A percentile compares a stretch with the other conserved stretches of the same genome.
These are phyloP conservation scores for Claviceps spartinae DNA, from an alignment of 2,329 filamentous ascomycete species.

Conservation along the genomic window DNA sequence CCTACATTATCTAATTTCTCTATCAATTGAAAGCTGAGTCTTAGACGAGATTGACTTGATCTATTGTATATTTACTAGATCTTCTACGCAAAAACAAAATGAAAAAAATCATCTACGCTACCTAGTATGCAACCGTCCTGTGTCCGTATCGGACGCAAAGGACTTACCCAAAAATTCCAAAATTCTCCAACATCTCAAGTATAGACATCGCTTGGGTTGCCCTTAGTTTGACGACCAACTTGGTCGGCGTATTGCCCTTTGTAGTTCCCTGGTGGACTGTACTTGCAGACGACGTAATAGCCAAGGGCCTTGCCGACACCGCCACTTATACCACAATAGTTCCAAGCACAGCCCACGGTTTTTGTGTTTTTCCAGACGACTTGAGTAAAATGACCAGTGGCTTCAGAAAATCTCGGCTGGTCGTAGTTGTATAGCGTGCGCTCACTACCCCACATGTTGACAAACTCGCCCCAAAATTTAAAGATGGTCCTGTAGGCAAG, in stretches of 20 bases:
- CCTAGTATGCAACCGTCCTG: too few relatives aligned
- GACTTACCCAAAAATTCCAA: too few relatives aligned
- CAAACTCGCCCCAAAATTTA: not conserved
- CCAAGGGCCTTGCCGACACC: not conserved
- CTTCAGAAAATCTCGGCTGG: not conserved
- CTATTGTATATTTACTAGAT: too few relatives aligned
- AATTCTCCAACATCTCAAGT: too few relatives aligned
- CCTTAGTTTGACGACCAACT: not conserved
- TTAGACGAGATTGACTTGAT: too few relatives aligned
- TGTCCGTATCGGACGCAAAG: too few relatives aligned
- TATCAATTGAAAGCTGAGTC: too few relatives aligned
- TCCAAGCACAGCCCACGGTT: not conserved
- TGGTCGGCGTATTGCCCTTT: not conserved
- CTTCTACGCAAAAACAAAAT: too few relatives aligned
- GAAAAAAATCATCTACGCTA: too few relatives aligned
- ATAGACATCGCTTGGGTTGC: not conserved
- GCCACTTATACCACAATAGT: not conserved
- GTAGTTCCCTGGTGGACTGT: constrained; percentile 1
- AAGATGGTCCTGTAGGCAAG: not conserved
- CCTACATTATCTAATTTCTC: too few relatives aligned
- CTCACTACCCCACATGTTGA: constrained; percentile 2
- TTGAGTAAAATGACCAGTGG: constrained; percentile 1
- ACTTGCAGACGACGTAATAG: constrained; percentile 1
- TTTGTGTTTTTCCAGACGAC: not conserved
- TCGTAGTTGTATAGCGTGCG: not conserved